Evolutionary conservation across 371 early-diverging fungal species (phyloP).

Genomic region (Mortierella polycephala): DNA sequence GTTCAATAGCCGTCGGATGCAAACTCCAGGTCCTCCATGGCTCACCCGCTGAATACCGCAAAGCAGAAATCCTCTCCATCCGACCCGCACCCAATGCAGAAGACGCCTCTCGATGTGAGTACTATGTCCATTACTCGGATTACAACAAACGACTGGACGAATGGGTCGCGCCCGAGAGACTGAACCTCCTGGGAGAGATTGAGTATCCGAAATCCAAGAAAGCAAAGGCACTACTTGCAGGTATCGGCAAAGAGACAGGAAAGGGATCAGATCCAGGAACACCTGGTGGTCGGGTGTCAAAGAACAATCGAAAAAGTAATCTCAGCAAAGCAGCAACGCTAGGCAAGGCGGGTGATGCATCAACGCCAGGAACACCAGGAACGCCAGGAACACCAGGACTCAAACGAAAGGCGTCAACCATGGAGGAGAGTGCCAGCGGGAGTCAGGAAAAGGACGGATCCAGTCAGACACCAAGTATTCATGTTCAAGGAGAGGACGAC

Average conservation of each 20-base stretch:
- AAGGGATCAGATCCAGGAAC: constrained; percentile 51
- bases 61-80: constrained; percentile 94
- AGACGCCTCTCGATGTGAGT: constrained; percentile 68
- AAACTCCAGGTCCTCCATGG: constrained; percentile 54
- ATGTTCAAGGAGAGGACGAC: constrained; percentile 57
- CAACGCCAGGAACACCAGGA: constrained; percentile 16
- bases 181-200: constrained; percentile 79
- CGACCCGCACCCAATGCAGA: constrained; percentile 61
- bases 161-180: constrained; percentile 87
- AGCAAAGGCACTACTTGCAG: constrained; percentile 30
- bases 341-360: constrained; percentile 54
- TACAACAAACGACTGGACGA: constrained; percentile 99
- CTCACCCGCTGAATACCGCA: constrained; percentile 67
- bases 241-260: constrained; percentile 60
- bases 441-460: constrained; percentile 35
- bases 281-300: constrained; percentile 23
- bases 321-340: constrained; percentile 44
- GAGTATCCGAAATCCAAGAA: constrained; percentile 83
- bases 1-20: constrained; percentile 51
- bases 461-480: constrained; percentile 25
- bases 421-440: constrained; percentile 26
- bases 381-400: constrained; percentile 25
- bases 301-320: constrained; percentile 42
- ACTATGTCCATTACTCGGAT: constrained; percentile 98
- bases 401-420: constrained; percentile 52